Evolutionary conservation across 352 stramenopile genomes (phyloP).

Genomic region (Globisporangium carolinianum): DNA sequence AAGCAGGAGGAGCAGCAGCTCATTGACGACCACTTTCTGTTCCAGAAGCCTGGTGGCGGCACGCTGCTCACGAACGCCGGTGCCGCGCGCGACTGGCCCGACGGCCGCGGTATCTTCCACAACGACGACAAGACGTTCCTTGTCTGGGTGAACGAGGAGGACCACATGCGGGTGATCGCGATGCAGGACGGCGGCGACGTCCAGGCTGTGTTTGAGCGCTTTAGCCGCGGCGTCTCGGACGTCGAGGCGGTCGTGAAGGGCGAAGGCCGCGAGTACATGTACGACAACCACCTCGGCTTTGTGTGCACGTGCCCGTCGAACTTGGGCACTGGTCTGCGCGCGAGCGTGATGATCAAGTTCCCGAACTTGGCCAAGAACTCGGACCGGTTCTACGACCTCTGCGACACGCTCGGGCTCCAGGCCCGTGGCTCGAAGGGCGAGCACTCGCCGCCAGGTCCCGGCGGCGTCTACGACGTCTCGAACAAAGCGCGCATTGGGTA

Average conservation of each 20-base stretch:
- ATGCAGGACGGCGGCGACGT: conserved; percentile 91
- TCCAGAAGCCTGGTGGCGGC: conserved; percentile 89
- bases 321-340: conserved; percentile 78
- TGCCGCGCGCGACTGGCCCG: conserved; percentile 90
- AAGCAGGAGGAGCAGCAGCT: conserved; percentile 90
- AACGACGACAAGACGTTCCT: conserved; percentile 90
- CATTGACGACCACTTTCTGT: conserved; percentile 89
- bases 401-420: conserved; percentile 73
- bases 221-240: conserved; percentile 72
- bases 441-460: conserved; percentile 70
- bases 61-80: conserved; percentile 80
- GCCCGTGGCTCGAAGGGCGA: conserved; percentile 76
- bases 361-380: conserved; percentile 63
- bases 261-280: conserved; percentile 82
- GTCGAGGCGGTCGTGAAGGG: conserved; percentile 74
- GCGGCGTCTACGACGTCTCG: conserved; percentile 91
- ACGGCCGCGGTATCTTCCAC: conserved; percentile 90
- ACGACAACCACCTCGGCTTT: conserved; percentile 88
- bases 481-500: conserved; percentile 93
- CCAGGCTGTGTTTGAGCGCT: conserved; percentile 83
- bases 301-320: conserved; percentile 85
- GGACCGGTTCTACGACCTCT: conserved; percentile 65
- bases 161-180: conserved; percentile 88
- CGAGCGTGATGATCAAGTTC: conserved; percentile 84
- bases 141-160: conserved; percentile 87